These are phyloP conservation scores for Hygrophila difformis DNA, from an alignment of 257 asterid genomes.

Conservation along the genomic window DNA sequence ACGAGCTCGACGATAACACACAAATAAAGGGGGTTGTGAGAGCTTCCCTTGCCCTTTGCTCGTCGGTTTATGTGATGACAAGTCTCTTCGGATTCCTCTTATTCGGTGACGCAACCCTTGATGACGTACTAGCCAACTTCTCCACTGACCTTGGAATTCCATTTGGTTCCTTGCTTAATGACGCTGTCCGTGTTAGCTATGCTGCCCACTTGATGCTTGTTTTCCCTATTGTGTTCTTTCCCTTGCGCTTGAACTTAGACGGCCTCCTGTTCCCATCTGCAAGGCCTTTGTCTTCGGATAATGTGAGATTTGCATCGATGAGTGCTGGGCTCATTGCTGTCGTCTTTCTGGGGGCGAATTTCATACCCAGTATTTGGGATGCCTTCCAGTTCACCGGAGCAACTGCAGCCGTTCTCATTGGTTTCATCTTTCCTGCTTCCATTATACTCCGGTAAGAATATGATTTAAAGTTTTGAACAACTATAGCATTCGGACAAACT, in stretches of 20 bases:
- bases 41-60: conserved; percentile 78
- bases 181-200: conserved; percentile 88
- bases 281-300: conserved; percentile 59
- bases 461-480: neutral
- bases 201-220: conserved; percentile 97
- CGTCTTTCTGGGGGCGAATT: conserved; percentile 78
- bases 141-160: conserved; percentile 87
- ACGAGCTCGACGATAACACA: conserved; percentile 77
- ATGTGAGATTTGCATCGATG: conserved; percentile 47
- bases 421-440: conserved; percentile 88
- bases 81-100: conserved; percentile 89
- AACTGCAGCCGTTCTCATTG: conserved; percentile 91
- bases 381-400: conserved; percentile 99
- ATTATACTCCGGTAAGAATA: conserved; percentile 61
- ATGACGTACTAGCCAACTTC: conserved; percentile 92
- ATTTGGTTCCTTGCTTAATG: conserved; percentile 69
- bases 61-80: conserved; percentile 69
- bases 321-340: conserved; percentile 59
- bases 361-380: conserved; percentile 98
- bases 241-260: conserved; percentile 74
- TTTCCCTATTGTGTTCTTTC: conserved; percentile 83
- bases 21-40: conserved; percentile 72
- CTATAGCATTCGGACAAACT: too few relatives aligned
- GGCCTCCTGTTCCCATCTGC: conserved; percentile 89
- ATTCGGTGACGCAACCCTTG: conserved; percentile 86